Conservation (phyloP, 495 filamentous ascomycete species). For the Tuber umbilicatum region DNA sequence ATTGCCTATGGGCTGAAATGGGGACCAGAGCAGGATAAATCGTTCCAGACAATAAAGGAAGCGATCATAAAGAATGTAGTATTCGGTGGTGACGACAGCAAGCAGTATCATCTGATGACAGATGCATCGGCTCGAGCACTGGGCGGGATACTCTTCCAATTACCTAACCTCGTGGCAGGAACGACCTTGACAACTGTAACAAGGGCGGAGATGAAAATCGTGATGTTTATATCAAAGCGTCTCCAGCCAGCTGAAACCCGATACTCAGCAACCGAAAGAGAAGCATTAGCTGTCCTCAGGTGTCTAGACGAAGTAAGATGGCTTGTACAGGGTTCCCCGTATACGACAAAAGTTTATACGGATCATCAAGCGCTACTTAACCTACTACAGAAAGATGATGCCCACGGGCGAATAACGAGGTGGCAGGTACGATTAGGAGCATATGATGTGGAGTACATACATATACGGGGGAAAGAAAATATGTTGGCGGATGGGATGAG, state of each 20-base stretch:
- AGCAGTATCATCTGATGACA: constrained; percentile 5
- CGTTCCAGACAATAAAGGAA: constrained; percentile 5
- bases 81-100: not conserved
- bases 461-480: not conserved
- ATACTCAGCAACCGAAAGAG: not conserved
- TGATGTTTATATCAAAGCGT: constrained; percentile 7
- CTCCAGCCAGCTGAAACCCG: not conserved
- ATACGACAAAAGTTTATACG: not conserved
- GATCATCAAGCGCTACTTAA: constrained; percentile 1
- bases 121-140: not conserved
- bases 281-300: not conserved
- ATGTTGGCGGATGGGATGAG: constrained; percentile 7
- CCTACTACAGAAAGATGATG: not conserved
- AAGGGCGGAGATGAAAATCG: not conserved
- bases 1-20: not conserved
- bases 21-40: not conserved
- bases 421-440: not conserved
- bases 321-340: not conserved
- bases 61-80: not conserved
- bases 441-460: not conserved
- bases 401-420: not conserved
- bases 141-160: not conserved
- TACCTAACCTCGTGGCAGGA: not conserved
- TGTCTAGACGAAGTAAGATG: not conserved
- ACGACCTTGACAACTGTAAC: not conserved